Evolutionary conservation across 1,284 basidiomycete genomes (phyloP).

Genomic region (Cutaneotrichosporon cyanovorans): DNA sequence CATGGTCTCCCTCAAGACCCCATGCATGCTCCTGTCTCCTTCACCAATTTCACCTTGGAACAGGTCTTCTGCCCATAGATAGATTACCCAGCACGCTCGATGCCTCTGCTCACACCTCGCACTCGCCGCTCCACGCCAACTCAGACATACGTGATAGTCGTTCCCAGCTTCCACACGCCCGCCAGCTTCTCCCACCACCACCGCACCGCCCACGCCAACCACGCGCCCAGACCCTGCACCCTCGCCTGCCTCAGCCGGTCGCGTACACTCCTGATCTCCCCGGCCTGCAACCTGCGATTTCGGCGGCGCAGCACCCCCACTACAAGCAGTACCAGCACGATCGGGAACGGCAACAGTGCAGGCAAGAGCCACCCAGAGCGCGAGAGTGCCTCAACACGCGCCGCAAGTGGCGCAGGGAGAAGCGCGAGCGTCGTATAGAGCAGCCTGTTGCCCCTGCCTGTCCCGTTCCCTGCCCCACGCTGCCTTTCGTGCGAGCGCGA

Average conservation of each 20-base stretch:
- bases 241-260: conserved; percentile 13
- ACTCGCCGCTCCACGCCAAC: neutral
- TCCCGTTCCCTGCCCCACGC: neutral
- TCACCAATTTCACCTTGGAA: no score
- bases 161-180: conserved; percentile 41
- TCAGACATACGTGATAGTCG: conserved; percentile 41
- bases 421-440: conserved; percentile 3
- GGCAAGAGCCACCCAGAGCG: conserved; percentile 8
- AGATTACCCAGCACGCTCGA: no score
- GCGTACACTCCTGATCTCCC: conserved; percentile 6
- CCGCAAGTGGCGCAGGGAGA: conserved; percentile 6
- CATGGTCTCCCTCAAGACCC: no score
- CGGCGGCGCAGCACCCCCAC: conserved; percentile 7
- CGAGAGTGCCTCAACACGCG: conserved; percentile 9
- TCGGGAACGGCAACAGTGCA: conserved; percentile 8
- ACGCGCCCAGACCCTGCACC: conserved; percentile 12
- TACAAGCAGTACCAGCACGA: conserved; percentile 9
- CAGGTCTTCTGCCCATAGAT: no score
- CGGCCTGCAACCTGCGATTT: neutral
- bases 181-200: conserved; percentile 37
- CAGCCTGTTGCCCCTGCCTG: neutral
- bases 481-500: neutral
- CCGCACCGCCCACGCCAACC: conserved; percentile 27
- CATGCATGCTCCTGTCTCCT: no score
- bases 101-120: neutral